Evolutionary conservation across 2,329 filamentous ascomycete genomes (phyloP).

Genomic region (Clarireedia paspali): DNA sequence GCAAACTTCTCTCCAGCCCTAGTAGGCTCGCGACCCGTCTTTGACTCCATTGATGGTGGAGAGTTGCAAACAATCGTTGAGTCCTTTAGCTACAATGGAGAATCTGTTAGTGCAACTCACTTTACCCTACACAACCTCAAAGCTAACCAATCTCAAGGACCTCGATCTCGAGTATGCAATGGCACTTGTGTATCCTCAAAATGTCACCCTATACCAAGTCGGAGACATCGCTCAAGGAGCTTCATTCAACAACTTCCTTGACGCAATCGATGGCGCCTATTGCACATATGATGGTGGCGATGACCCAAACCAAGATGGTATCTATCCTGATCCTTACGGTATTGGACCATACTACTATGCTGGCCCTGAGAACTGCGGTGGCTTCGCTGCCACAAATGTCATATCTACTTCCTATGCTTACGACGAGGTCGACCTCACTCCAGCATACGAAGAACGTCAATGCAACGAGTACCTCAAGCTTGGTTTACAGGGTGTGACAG

Average conservation of each 20-base stretch:
- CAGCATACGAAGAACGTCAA: constrained; percentile 42
- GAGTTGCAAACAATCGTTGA: constrained; percentile 34
- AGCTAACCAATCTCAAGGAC: constrained; percentile 19
- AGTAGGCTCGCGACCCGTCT: constrained; percentile 36
- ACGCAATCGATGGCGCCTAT: constrained; percentile 36
- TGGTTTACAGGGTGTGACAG: constrained; percentile 40
- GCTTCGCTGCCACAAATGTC: constrained; percentile 40
- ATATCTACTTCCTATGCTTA: constrained; percentile 47
- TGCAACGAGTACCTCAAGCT: constrained; percentile 50
- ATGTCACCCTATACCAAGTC: constrained; percentile 31
- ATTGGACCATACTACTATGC: constrained; percentile 26
- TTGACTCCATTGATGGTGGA: constrained; percentile 41
- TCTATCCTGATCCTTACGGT: constrained; percentile 27
- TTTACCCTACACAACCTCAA: not conserved
- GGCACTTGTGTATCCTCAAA: constrained; percentile 44
- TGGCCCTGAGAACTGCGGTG: constrained; percentile 37
- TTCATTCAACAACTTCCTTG: constrained; percentile 23
- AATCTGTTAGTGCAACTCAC: constrained; percentile 31
- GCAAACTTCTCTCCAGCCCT: constrained; percentile 35
- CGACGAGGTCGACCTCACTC: constrained; percentile 39
- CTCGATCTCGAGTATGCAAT: constrained; percentile 50
- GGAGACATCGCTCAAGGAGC: constrained; percentile 25
- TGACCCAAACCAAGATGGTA: constrained; percentile 29
- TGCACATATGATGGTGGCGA: constrained; percentile 32
- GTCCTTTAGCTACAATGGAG: constrained; percentile 35